These are phyloP conservation scores for Arthrobotrys iridis DNA, from an alignment of 2,329 filamentous ascomycete species.

Conservation along the genomic window DNA sequence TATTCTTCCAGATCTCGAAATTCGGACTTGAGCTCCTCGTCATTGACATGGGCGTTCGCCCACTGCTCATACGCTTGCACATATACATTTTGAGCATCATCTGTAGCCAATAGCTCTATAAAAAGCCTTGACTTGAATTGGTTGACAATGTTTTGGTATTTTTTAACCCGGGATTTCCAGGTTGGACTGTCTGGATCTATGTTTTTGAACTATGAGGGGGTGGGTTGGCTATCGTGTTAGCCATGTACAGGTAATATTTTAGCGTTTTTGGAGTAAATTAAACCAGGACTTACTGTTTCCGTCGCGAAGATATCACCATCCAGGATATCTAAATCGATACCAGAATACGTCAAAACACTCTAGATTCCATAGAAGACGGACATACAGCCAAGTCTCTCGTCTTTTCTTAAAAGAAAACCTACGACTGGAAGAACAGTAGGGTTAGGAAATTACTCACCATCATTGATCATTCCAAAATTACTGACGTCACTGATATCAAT, in stretches of 20 bases:
- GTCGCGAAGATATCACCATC: conserved; percentile 17
- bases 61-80: conserved; percentile 15
- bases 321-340: background rate
- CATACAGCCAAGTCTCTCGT: background rate
- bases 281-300: background rate
- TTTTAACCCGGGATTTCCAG: background rate
- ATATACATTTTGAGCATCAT: background rate
- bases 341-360: background rate
- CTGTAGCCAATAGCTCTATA: background rate
- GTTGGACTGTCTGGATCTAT: background rate
- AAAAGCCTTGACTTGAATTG: conserved; percentile 25
- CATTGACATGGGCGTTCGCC: background rate
- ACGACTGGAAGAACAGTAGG: background rate
- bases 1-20: conserved; percentile 19
- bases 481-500: background rate
- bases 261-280: background rate
- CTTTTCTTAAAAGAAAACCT: too few species aligned
- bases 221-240: background rate
- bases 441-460: conserved; percentile 14
- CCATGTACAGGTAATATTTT: background rate
- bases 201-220: background rate
- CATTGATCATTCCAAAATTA: background rate
- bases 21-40: background rate
- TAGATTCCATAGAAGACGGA: too few species aligned
- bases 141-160: background rate